Evolutionary conservation across 306 rosid genomes (phyloP), one percentile per base, ranked within the genome.

Genomic region (Trifolium repens): DNA sequence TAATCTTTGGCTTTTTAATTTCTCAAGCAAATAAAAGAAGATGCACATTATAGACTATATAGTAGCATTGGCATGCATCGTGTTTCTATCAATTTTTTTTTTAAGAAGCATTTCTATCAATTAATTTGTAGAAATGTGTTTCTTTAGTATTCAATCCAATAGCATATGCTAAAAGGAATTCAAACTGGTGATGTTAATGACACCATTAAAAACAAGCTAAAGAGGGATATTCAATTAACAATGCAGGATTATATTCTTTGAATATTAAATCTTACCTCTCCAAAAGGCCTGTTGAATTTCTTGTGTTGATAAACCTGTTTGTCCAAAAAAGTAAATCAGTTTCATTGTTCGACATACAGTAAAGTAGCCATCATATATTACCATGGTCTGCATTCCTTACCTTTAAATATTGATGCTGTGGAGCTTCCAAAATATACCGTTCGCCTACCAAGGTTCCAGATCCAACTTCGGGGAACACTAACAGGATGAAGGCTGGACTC

Each of bases 201-300:
- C 30, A 30, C 34, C 35, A 50, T 17, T 8, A 15, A 40, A 26
- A 61, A 44, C 57, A 19, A 66, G 47, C 35, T 50, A 52, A 61
- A 26, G 52, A 15, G 55, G 52, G 65, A 47, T 58, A 59, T 82
- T 78, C 44, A 64, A 42, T 43, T 67, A 8, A 14, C 3, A 49
- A 53, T 69, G 68, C 76, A 72, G 52, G 70, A 72, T 71, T 12
- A 67, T 24, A 67, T 59, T 66, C 19, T 44, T 46, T 76, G 76
- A 66, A 67, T 67, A 67, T 67, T 79, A 75, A 76, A 30, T 69
- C 70, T 44, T 86, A 91, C 98, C 98, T 88, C 87, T 93, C 98
- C 98, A 91, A 70, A 93, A 93, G 88, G 93, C 88, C 12, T 86
- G 88, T 82, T 93, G 98, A 89, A 91, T 93, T 68, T 82, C 96